These are phyloP conservation scores for Globisporangium uncinulatum DNA, from an alignment of 352 stramenopile species.

Conservation along the genomic window DNA sequence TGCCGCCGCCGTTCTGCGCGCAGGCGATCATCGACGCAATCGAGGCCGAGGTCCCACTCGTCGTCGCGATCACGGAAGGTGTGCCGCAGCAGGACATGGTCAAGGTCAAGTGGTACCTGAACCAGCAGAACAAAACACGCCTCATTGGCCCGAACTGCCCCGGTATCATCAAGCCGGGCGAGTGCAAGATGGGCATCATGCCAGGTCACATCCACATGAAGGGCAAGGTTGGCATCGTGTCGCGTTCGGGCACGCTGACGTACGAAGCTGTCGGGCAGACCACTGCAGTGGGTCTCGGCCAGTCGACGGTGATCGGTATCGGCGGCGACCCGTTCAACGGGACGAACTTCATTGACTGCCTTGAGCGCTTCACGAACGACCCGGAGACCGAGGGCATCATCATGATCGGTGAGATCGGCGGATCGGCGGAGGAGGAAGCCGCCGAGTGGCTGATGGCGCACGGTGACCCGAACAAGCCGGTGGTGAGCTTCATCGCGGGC, in stretches of 20 bases:
- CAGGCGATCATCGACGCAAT: slow-evolving; percentile 98
- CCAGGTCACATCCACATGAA: slow-evolving; percentile 98
- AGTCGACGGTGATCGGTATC: slow-evolving; percentile 99
- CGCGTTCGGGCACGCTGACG: slow-evolving; percentile 96
- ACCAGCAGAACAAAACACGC: slow-evolving; percentile 91
- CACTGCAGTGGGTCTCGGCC: slow-evolving; percentile 93
- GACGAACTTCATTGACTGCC: slow-evolving; percentile 99
- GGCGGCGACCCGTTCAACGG: slow-evolving; percentile 99
- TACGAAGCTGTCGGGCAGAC: slow-evolving; percentile 99
- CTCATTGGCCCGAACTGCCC: slow-evolving; percentile 99
- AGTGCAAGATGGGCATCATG: slow-evolving; percentile 99
- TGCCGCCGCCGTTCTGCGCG: slow-evolving; percentile 98
- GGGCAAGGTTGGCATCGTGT: slow-evolving; percentile 99
- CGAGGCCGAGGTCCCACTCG: slow-evolving; percentile 93
- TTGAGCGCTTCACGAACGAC: slow-evolving; percentile 99
- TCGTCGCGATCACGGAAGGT: slow-evolving; percentile 99
- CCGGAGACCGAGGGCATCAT: slow-evolving; percentile 99
- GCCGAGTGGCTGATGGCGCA: slow-evolving; percentile 97
- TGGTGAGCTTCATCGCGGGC: slow-evolving; percentile 99
- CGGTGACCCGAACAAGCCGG: slow-evolving; percentile 98
- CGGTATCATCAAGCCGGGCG: slow-evolving; percentile 99
- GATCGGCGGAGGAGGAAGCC: slow-evolving; percentile 97
- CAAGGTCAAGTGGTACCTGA: slow-evolving; percentile 94
- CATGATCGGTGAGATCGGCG: slow-evolving; percentile 99
- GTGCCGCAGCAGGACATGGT: slow-evolving; percentile 99